Evolutionary conservation across 148 eudicot species (phyloP).

Genomic region (Chenopodium berlandieri): DNA sequence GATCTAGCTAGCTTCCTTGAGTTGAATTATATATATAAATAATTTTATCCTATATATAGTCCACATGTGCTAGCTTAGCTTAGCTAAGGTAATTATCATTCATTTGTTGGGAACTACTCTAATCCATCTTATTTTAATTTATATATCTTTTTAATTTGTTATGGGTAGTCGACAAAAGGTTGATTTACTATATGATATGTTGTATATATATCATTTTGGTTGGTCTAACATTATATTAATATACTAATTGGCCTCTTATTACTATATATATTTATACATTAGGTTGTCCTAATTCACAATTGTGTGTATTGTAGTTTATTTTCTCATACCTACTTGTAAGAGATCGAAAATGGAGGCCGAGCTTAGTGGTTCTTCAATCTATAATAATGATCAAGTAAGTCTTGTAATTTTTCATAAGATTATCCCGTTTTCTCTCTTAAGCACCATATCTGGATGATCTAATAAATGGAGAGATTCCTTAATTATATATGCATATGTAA

Average conservation of each 20-base stretch:
- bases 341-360: slow-evolving; percentile 22
- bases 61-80: slow-evolving; percentile 21
- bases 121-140: slow-evolving; percentile 15
- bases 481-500: no score
- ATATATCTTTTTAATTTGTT: background rate
- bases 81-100: slow-evolving; percentile 10
- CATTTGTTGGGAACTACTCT: slow-evolving; percentile 23
- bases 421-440: background rate
- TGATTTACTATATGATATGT: background rate
- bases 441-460: background rate
- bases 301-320: slow-evolving; percentile 1
- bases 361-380: slow-evolving; percentile 27
- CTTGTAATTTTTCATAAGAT: background rate
- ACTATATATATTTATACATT: slow-evolving; percentile 5
- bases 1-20: slow-evolving; percentile 25
- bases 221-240: slow-evolving; percentile 12
- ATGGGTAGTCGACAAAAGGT: slow-evolving; percentile 18
- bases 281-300: slow-evolving; percentile 27
- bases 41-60: background rate
- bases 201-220: background rate
- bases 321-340: background rate
- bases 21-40: slow-evolving; percentile 14
- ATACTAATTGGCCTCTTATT: background rate
- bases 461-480: background rate
- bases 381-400: slow-evolving; percentile 32